Evolutionary conservation across 2,329 filamentous ascomycete genomes (phyloP).

Genomic region (Neocatenulostroma microsporum): DNA sequence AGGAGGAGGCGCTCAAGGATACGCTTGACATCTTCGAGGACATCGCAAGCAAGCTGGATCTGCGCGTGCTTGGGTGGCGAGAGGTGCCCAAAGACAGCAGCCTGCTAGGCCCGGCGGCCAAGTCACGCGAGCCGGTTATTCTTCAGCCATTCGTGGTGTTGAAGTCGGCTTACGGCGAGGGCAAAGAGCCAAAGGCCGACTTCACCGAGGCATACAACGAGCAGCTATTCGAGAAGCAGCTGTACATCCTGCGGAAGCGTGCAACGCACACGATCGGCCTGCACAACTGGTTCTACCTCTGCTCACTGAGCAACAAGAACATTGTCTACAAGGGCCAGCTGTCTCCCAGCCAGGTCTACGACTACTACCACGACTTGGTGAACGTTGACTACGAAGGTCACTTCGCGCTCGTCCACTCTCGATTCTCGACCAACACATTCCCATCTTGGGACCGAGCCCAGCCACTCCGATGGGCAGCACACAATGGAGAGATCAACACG

Average conservation of each 20-base stretch:
- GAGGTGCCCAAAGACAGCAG: slow-evolving; percentile 89
- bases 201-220: slow-evolving; percentile 78
- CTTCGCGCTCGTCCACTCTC: slow-evolving; percentile 92
- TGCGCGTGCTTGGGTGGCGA: slow-evolving; percentile 93
- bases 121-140: slow-evolving; percentile 90
- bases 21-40: slow-evolving; percentile 92
- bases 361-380: slow-evolving; percentile 95
- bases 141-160: slow-evolving; percentile 93
- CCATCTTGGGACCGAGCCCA: slow-evolving; percentile 97
- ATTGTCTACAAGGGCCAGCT: slow-evolving; percentile 99
- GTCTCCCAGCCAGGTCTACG: slow-evolving; percentile 88
- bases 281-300: slow-evolving; percentile 98
- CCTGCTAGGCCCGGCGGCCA: slow-evolving; percentile 83
- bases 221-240: slow-evolving; percentile 79
- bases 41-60: slow-evolving; percentile 75
- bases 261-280: slow-evolving; percentile 90
- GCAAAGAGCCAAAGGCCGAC: slow-evolving; percentile 67
- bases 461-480: slow-evolving; percentile 90
- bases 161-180: slow-evolving; percentile 72
- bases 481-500: slow-evolving; percentile 98
- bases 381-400: slow-evolving; percentile 96
- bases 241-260: slow-evolving; percentile 91
- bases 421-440: slow-evolving; percentile 98
- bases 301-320: slow-evolving; percentile 94
- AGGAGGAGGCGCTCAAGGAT: slow-evolving; percentile 79